phyloP scores from a whole-genome alignment of 2,329 filamentous ascomycete genomes.

The Sordariomycetes sp. region DNA sequence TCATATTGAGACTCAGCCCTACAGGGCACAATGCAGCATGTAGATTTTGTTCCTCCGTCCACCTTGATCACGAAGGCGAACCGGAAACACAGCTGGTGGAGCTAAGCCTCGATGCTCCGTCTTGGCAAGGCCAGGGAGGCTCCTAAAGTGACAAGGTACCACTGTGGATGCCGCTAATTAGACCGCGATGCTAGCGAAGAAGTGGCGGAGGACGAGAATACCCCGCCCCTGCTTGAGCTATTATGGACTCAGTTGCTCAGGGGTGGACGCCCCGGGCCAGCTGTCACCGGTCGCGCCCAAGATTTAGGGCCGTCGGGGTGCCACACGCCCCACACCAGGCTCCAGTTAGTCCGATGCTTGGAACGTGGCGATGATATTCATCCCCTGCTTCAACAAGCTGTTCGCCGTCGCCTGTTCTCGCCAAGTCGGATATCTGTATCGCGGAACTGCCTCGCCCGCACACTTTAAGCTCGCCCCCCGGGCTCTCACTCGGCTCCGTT shows the following conservation, averaged over 20 bases:
- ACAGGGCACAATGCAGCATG: neutral
- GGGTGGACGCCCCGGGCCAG: neutral
- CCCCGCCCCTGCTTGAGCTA: neutral
- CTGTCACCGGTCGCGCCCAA: neutral
- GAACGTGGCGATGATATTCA: neutral
- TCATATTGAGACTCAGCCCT: constrained; percentile 3
- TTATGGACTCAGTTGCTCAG: neutral
- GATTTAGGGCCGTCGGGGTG: neutral
- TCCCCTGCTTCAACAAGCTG: neutral
- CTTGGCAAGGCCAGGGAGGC: neutral
- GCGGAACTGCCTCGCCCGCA: neutral
- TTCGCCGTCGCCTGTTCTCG: neutral
- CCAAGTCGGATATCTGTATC: neutral
- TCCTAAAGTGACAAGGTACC: neutral
- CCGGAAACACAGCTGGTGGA: neutral
- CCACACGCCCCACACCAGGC: neutral
- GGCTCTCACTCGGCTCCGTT: neutral
- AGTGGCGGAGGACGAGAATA: neutral
- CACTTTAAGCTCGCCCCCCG: neutral
- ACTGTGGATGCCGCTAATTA: neutral
- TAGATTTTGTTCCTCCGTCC: neutral
- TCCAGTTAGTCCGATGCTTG: neutral
- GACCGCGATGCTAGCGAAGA: neutral
- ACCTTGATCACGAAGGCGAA: neutral
- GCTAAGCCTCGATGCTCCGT: neutral